Evolutionary conservation across 768 basidiomycete genomes (phyloP), one percentile per base, ranked within the genome.

Genomic region (Leccinum truebloodii): DNA sequence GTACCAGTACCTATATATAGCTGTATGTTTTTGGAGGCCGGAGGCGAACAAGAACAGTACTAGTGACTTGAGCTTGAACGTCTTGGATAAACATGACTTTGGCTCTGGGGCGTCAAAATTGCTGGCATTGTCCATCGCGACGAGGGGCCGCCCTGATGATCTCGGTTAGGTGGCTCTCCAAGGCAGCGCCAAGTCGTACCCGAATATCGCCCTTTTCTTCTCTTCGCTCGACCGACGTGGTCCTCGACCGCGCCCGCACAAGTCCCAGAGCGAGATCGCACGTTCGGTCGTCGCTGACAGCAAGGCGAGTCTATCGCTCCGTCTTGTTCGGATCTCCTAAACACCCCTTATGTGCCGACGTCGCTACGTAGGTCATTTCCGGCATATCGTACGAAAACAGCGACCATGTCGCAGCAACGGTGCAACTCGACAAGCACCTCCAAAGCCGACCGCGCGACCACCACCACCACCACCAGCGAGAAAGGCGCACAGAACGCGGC

Each of bases 381-480:
- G n/a, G 22, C 24, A 30, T 30, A 51, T 37, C 51, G 32, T 53
- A 30, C 56, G 35, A 53, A 52, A 37, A 7, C 51, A 52, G 26
- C 37, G 22, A 16, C 51, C 59, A 76, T 76, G 74, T 62, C 54
- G 14, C 66, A 65, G 22, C 64, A 58, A 57, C 57, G 68, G 28
- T 28, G 54, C 39, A 59, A 53, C 32, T 73, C 72, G 14, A 69
- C 66, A 1, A 55, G 26, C 54, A 26, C 63, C 49, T 30, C 65
- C 37, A 63, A 69, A 26, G n/a, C 52, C 14, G 59, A 67, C 63
- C 60, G 75, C 57, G 69, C 75, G 22, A 70, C 75, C 59, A 71
- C 75, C 60, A 71, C 71, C 55, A 70, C 71, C 34, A 13, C 13
- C 60, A 70, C 71, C 34, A 52, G 66, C 54, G 55, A 63, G 20